phyloP scores from a whole-genome alignment of 192 early-diverging fungal genomes.

The Coemansia sp. region DNA sequence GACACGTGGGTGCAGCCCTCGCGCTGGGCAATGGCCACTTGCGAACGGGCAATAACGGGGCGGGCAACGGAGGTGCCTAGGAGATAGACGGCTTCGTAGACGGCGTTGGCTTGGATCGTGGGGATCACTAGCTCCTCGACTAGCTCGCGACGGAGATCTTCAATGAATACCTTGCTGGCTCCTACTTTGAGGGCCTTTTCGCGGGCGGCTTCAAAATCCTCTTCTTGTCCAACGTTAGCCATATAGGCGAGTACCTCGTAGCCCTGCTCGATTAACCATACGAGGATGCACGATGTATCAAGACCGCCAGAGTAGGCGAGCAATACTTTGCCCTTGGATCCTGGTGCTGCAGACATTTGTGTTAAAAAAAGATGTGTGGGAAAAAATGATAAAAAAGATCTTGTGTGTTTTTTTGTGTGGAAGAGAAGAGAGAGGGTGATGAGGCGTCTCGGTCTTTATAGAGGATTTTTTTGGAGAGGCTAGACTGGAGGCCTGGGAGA shows the following conservation, averaged over 20 bases:
- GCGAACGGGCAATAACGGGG: constrained; percentile 88
- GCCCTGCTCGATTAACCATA: constrained; percentile 96
- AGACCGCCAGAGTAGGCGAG: constrained; percentile 98
- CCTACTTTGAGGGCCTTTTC: constrained; percentile 93
- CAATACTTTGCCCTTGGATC: constrained; percentile 83
- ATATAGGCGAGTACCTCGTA: constrained; percentile 98
- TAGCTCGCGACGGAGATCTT: constrained; percentile 94
- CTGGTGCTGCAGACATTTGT: constrained; percentile 55
- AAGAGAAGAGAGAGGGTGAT: background rate
- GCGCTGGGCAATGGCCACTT: constrained; percentile 90
- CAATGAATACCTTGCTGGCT: constrained; percentile 93
- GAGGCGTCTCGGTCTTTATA: constrained; percentile 4
- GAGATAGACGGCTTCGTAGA: constrained; percentile 96
- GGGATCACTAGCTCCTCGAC: constrained; percentile 93
- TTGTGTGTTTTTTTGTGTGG: constrained; percentile 9
- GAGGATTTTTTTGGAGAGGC: background rate
- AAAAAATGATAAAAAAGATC: background rate
- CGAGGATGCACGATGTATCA: constrained; percentile 99
- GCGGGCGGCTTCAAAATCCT: constrained; percentile 95
- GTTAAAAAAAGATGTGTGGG: background rate
- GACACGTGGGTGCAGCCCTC: constrained; percentile 97
- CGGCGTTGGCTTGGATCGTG: constrained; percentile 91
- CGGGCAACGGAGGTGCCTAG: constrained; percentile 97
- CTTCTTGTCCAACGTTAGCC: constrained; percentile 98
- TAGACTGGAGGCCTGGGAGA: background rate